A percentile compares a stretch with the other conserved stretches of the same genome.
phyloP scores from a whole-genome alignment of 257 asterid species.

The Solanum sejunctum region DNA sequence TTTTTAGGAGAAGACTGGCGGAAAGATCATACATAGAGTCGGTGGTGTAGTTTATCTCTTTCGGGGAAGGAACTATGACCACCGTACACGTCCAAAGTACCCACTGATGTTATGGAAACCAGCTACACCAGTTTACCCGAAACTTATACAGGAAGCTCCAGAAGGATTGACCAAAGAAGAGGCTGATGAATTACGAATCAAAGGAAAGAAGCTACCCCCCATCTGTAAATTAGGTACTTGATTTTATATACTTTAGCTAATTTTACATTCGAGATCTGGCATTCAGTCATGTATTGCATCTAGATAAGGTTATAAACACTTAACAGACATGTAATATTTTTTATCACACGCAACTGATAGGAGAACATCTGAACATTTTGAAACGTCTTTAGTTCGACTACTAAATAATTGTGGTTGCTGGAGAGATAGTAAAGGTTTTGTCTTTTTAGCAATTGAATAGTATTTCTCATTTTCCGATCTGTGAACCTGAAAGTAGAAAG shows the following conservation, averaged over 20 bases:
- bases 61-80: constrained; percentile 90
- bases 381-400: neutral
- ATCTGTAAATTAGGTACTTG: constrained; percentile 80
- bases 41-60: constrained; percentile 87
- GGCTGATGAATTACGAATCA: constrained; percentile 59
- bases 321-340: neutral
- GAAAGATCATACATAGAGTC: constrained; percentile 63
- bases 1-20: constrained; percentile 71
- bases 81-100: constrained; percentile 48
- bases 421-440: neutral
- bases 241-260: neutral
- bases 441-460: neutral
- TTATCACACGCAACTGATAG: neutral
- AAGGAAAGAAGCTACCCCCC: constrained; percentile 62
- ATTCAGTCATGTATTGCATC: neutral
- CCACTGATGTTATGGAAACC: constrained; percentile 99
- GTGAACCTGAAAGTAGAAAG: neutral
- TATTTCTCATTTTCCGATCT: neutral
- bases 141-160: constrained; percentile 94
- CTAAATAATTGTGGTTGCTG: neutral
- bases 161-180: constrained; percentile 84
- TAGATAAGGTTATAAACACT: neutral
- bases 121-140: constrained; percentile 95
- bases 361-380: neutral
- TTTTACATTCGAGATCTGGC: neutral